Evolutionary conservation across 495 filamentous ascomycete species (phyloP).

Genomic region (Polyplosphaeria fusca): DNA sequence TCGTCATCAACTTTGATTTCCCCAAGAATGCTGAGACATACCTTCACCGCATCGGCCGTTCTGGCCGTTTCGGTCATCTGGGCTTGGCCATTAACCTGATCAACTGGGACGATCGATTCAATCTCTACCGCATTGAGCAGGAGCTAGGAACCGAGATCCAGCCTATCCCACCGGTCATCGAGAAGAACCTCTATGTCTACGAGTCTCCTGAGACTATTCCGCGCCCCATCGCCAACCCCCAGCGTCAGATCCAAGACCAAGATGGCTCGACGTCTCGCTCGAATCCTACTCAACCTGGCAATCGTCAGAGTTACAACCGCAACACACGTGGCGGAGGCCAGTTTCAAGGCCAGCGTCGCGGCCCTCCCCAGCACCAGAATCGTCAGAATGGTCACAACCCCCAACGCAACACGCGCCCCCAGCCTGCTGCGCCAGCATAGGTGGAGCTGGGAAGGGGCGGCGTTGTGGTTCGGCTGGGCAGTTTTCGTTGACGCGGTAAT

Average conservation of each 20-base stretch:
- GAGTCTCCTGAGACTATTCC: slow-evolving; percentile 94
- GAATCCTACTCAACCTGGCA: slow-evolving; percentile 13
- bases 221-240: slow-evolving; percentile 59
- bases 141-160: slow-evolving; percentile 97
- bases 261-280: background rate
- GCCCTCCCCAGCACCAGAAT: slow-evolving; percentile 15
- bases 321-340: slow-evolving; percentile 24
- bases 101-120: slow-evolving; percentile 99
- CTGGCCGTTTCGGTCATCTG: slow-evolving; percentile 93
- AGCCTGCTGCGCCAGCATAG: slow-evolving; percentile 24
- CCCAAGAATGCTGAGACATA: slow-evolving; percentile 99
- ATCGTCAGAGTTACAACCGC: slow-evolving; percentile 22
- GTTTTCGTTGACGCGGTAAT: slow-evolving; percentile 25
- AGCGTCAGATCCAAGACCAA: slow-evolving; percentile 13
- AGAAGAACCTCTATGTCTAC: slow-evolving; percentile 98
- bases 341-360: slow-evolving; percentile 27
- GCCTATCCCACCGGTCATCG: slow-evolving; percentile 87
- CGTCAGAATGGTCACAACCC: slow-evolving; percentile 30
- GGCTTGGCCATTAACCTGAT: slow-evolving; percentile 98
- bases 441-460: background rate
- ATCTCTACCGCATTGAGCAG: slow-evolving; percentile 97
- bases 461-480: slow-evolving; percentile 24
- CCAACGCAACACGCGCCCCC: slow-evolving; percentile 29
- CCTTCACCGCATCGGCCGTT: slow-evolving; percentile 96
- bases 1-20: slow-evolving; percentile 99